Conservation (phyloP, 306 rosid species). For the Trifolium dubium region DNA sequence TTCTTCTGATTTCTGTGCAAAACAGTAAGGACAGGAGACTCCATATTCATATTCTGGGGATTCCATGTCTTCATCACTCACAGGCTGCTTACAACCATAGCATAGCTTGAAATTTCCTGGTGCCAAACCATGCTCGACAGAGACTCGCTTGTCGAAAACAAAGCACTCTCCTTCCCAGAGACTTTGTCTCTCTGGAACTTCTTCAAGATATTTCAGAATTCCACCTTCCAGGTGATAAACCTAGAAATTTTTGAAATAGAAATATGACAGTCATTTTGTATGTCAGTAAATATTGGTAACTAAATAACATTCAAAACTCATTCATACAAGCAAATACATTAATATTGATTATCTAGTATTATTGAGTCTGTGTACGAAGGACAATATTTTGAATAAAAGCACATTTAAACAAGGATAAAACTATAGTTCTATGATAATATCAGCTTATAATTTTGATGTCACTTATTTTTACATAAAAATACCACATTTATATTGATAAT, state of each 20-base stretch:
- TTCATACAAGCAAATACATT: background rate
- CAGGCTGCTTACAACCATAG: constrained; percentile 94
- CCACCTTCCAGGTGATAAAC: constrained; percentile 98
- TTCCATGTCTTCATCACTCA: constrained; percentile 89
- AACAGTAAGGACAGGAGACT: constrained; percentile 84
- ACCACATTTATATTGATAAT: too few species aligned
- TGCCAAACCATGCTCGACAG: constrained; percentile 86
- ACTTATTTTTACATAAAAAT: too few species aligned
- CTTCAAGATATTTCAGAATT: constrained; percentile 92
- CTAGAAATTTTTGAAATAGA: constrained; percentile 39
- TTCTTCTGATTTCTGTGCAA: constrained; percentile 71
- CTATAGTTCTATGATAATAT: background rate
- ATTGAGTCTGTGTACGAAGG: background rate
- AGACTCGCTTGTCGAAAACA: constrained; percentile 92
- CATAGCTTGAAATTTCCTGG: constrained; percentile 92
- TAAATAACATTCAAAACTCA: background rate
- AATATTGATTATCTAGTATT: background rate
- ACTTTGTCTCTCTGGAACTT: constrained; percentile 76
- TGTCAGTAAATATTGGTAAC: background rate
- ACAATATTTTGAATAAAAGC: background rate
- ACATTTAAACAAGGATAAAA: background rate
- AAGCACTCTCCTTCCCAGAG: constrained; percentile 97
- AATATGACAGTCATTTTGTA: constrained; percentile 12
- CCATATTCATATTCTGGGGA: constrained; percentile 78
- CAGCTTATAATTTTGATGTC: too few species aligned